Evolutionary conservation across 2,329 filamentous ascomycete genomes (phyloP).

Genomic region (Helotiales sp.): DNA sequence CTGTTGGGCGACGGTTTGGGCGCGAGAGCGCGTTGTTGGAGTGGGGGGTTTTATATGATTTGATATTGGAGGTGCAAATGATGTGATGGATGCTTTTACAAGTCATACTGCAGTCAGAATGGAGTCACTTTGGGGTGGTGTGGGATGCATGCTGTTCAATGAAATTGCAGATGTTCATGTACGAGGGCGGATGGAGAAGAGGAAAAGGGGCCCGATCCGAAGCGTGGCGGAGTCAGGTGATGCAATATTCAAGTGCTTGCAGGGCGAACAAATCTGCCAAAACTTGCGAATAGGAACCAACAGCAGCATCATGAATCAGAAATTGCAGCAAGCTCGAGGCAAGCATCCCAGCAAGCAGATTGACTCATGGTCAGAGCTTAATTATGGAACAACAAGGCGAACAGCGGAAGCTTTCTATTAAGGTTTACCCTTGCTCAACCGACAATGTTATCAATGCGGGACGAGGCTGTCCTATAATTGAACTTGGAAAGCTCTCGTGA

Average conservation of each 20-base stretch:
- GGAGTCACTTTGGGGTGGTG: not conserved
- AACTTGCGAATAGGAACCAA: not conserved
- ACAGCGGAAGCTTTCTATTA: not conserved
- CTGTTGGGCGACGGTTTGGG: not conserved
- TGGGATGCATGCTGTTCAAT: not conserved
- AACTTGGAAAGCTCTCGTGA: too few relatives aligned
- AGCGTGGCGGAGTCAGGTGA: too few relatives aligned
- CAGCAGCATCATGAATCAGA: not conserved
- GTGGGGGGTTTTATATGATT: not conserved
- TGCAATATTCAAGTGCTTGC: too few relatives aligned
- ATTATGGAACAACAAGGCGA: not conserved
- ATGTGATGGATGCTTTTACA: conserved; percentile 4
- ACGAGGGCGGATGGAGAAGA: not conserved
- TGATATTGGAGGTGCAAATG: not conserved
- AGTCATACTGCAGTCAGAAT: not conserved
- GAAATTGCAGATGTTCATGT: not conserved
- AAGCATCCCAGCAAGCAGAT: not conserved
- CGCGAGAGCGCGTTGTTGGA: not conserved
- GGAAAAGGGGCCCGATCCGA: too few relatives aligned
- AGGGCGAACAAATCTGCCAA: not conserved
- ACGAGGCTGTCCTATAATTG: not conserved
- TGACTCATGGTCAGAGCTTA: not conserved
- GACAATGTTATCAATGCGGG: not conserved
- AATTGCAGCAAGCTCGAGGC: too few relatives aligned
- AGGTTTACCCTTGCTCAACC: not conserved